phyloP scores from a whole-genome alignment of 2,329 filamentous ascomycete genomes.

The Ophiosphaerella herpotricha region DNA sequence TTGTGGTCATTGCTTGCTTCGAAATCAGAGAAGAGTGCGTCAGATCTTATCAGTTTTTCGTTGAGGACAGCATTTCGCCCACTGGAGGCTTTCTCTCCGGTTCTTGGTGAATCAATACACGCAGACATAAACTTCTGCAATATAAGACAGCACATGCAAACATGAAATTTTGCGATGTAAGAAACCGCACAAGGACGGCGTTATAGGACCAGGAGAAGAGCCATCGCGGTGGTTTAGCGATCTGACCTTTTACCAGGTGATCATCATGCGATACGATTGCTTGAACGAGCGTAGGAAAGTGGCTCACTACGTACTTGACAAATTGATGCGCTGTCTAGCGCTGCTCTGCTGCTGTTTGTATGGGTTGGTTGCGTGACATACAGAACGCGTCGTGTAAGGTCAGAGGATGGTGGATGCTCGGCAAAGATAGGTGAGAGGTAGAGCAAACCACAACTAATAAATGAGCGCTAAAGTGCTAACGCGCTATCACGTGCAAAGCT shows the following conservation, averaged over 20 bases:
- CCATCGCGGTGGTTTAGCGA: conserved; percentile 26
- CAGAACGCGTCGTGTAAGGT: neutral
- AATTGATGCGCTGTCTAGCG: neutral
- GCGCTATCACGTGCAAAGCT: conserved; percentile 16
- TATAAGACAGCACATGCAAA: conserved; percentile 4
- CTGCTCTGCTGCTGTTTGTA: neutral
- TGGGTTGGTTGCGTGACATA: conserved; percentile 1
- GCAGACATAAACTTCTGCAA: conserved; percentile 6
- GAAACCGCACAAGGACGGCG: neutral
- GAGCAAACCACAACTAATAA: neutral
- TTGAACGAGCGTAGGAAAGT: neutral
- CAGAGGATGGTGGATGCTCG: neutral
- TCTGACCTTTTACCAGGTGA: conserved; percentile 43
- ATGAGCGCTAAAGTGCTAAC: neutral
- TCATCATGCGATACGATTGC: conserved; percentile 26
- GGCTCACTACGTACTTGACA: conserved; percentile 5
- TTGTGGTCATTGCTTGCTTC: neutral
- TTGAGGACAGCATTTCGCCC: conserved; percentile 31
- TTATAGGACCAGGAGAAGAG: conserved; percentile 15
- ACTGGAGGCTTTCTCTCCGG: conserved; percentile 28
- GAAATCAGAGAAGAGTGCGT: conserved; percentile 2
- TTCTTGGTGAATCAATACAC: neutral
- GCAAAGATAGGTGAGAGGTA: too few species aligned
- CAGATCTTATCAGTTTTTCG: conserved; percentile 28
- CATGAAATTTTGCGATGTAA: conserved; percentile 6